phyloP scores from a whole-genome alignment of 768 basidiomycete genomes.

The Boletus sp. region DNA sequence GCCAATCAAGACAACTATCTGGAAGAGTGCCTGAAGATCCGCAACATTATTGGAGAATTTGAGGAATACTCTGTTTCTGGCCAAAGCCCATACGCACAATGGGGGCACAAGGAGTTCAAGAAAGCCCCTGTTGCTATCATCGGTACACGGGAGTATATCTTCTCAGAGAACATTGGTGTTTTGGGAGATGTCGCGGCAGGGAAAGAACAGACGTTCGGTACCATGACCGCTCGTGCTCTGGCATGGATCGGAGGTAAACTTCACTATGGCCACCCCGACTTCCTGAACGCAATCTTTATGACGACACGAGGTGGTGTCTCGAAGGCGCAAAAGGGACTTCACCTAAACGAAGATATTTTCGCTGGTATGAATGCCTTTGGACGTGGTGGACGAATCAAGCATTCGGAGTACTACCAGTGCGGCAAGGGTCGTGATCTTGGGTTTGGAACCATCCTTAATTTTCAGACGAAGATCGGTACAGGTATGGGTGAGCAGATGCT shows the following conservation, averaged over 20 bases:
- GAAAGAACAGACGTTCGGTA: constrained; percentile 99
- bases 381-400: constrained; percentile 98
- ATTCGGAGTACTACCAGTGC: constrained; percentile 99
- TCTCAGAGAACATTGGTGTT: constrained; percentile 99
- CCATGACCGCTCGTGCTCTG: constrained; percentile 90
- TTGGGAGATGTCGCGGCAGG: constrained; percentile 98
- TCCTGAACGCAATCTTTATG: constrained; percentile 98
- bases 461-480: constrained; percentile 99
- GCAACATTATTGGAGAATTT: constrained; percentile 96
- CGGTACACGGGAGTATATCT: constrained; percentile 98
- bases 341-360: constrained; percentile 99
- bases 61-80: constrained; percentile 89
- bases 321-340: constrained; percentile 97
- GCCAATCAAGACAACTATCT: constrained; percentile 99
- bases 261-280: constrained; percentile 99
- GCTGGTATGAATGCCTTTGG: constrained; percentile 99
- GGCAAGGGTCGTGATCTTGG: constrained; percentile 99
- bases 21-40: constrained; percentile 98
- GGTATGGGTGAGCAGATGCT: constrained; percentile 99
- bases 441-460: constrained; percentile 98
- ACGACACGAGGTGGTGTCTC: constrained; percentile 97
- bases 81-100: constrained; percentile 94
- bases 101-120: constrained; percentile 90
- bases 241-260: constrained; percentile 98
- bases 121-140: constrained; percentile 94